A percentile compares a stretch with the other conserved stretches of the same genome.
These are phyloP conservation scores for Cardiospermum halicacabum DNA, from an alignment of 345 rosid species.

Conservation along the genomic window DNA sequence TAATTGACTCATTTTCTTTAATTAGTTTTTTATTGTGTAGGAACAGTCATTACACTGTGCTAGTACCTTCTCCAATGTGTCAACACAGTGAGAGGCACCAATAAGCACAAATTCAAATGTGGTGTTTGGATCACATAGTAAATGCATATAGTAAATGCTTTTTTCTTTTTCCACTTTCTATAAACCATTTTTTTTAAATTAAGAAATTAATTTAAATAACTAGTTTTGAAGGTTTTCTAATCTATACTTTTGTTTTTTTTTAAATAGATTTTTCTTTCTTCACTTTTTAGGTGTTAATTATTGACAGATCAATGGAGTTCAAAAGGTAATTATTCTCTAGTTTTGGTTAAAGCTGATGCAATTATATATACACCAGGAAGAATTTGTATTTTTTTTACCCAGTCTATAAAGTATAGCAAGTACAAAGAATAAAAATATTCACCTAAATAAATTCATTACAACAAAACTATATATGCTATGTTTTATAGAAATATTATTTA, in stretches of 20 bases:
- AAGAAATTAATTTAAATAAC: neutral
- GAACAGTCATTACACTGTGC: neutral
- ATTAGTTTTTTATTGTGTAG: neutral
- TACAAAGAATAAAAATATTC: no score
- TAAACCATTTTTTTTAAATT: neutral
- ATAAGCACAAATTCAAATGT: constrained; percentile 22
- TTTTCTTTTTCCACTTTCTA: neutral
- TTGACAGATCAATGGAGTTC: no score
- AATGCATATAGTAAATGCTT: constrained; percentile 14
- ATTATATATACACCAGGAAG: no score
- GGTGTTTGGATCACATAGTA: constrained; percentile 17
- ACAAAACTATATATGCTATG: no score
- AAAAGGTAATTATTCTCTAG: no score
- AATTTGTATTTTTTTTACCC: no score
- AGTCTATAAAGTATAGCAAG: no score
- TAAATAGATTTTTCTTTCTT: no score
- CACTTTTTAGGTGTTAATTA: no score
- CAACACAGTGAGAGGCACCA: neutral
- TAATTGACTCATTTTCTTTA: constrained; percentile 14
- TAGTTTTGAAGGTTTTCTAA: neutral
- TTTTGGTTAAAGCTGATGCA: neutral
- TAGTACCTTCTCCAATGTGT: constrained; percentile 15
- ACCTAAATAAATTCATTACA: no score
- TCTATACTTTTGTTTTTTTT: neutral
- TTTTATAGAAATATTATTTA: no score